Evolutionary conservation across 352 stramenopile species (phyloP), one percentile per base, ranked within the genome.

Genomic region (Poterioochromonas sp.): DNA sequence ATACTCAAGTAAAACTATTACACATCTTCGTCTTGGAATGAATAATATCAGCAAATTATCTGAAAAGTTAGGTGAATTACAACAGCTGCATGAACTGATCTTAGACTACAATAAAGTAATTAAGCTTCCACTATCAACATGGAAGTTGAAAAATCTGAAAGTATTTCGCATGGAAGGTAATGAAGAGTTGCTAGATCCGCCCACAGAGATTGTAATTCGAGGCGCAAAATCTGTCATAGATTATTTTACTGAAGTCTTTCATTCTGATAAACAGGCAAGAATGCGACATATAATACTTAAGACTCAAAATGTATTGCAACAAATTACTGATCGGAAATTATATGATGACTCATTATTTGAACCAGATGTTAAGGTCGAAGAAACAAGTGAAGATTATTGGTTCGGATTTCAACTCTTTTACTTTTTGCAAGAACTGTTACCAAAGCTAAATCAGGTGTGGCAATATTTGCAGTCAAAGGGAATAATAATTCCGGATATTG

Each of bases 271-370:
- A 34, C 0, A 69, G 1, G 34, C 43, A 20, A 8, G 41, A 8
- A 78, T 63, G 71, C 8, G 47, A 29, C 71, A 65, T 32, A 78
- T 78, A n/a, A 68, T 78, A 11, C 3, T 78, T 8, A 47, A 5
- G 8, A 63, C 35, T 29, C 71, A 78, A 53, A 32, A 65, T 37
- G 29, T 35, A 8, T 37, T 78, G 5, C 47, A 15, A 26, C 44
- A 78, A 35, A 44, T 78, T 34, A 5, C 11, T 5, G 71, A 78
- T 18, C 8, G 5, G 18, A 51, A 51, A 0, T 39, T 78, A 22
- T 1, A 5, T 39, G 71, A 78, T 53, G 15, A 40, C 5, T 5
- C 71, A 8, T 22, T 68, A 15, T 78, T 78, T 29, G 41, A 77
- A 20, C 2, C 34, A 8, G 69, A 77, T 41, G 35, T 37, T 20